phyloP scores from a whole-genome alignment of 2,329 filamentous ascomycete species.

The Venturia asperata region DNA sequence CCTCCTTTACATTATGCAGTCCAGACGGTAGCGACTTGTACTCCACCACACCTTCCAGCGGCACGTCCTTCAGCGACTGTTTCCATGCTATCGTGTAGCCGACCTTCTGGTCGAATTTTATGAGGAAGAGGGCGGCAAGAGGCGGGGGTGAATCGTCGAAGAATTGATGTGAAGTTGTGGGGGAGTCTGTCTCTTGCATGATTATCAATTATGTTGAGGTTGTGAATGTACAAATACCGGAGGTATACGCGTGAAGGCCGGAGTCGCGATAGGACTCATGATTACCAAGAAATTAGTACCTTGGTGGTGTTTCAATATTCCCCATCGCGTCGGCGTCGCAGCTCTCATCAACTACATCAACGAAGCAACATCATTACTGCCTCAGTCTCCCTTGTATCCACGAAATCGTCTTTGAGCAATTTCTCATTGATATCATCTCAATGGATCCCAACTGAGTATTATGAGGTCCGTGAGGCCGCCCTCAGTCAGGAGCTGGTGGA shows the following conservation, averaged over 20 bases:
- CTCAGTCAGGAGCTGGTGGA: not conserved
- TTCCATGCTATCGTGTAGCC: slow-evolving; percentile 90
- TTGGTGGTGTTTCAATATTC: too few species aligned
- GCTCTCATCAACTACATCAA: not conserved
- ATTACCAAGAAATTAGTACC: too few species aligned
- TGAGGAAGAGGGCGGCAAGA: slow-evolving; percentile 76
- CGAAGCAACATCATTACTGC: not conserved
- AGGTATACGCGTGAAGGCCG: not conserved
- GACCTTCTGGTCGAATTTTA: slow-evolving; percentile 86
- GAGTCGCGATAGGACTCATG: not conserved
- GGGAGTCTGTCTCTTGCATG: not conserved
- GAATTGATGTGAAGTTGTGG: not conserved
- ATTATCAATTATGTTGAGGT: not conserved
- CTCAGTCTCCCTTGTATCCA: not conserved
- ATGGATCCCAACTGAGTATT: not conserved
- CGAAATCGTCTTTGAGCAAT: not conserved
- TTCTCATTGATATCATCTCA: not conserved
- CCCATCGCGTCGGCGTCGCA: too few species aligned
- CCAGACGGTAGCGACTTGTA: slow-evolving; percentile 95
- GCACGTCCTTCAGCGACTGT: slow-evolving; percentile 52
- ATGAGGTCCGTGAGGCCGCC: not conserved
- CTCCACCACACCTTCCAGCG: slow-evolving; percentile 80
- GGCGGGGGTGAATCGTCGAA: slow-evolving; percentile 30
- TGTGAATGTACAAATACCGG: too few species aligned
- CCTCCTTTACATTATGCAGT: slow-evolving; percentile 77